phyloP scores from a whole-genome alignment of 2,329 filamentous ascomycete species.

The Metarhizium humberi region DNA sequence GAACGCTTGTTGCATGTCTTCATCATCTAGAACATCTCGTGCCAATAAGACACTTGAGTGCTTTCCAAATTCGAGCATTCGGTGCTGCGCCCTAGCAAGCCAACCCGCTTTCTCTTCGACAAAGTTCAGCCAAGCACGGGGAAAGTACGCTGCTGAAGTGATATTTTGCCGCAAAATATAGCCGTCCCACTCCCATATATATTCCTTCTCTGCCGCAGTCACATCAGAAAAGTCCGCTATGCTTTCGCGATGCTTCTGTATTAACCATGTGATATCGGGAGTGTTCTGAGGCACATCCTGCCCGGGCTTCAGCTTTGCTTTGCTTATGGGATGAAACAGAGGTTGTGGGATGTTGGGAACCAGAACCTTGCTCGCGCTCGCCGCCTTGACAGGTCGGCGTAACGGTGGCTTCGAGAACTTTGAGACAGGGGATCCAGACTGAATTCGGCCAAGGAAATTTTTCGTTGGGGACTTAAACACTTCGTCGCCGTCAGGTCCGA shows the following conservation, averaged over 20 bases:
- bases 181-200: slow-evolving; percentile 48
- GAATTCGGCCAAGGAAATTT: slow-evolving; percentile 11
- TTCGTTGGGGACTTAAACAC: slow-evolving; percentile 15
- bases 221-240: slow-evolving; percentile 50
- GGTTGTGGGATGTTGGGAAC: slow-evolving; percentile 42
- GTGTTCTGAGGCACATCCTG: slow-evolving; percentile 33
- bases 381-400: slow-evolving; percentile 8
- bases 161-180: slow-evolving; percentile 43
- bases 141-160: slow-evolving; percentile 42
- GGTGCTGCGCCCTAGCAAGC: slow-evolving; percentile 38
- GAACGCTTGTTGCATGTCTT: slow-evolving; percentile 32
- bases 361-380: slow-evolving; percentile 21
- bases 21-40: slow-evolving; percentile 35
- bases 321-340: slow-evolving; percentile 49
- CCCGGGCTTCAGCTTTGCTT: slow-evolving; percentile 39
- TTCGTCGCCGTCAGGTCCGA: slow-evolving; percentile 25
- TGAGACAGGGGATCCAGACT: slow-evolving; percentile 14
- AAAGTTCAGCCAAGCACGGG: slow-evolving; percentile 43
- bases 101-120: slow-evolving; percentile 39
- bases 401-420: slow-evolving; percentile 8
- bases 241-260: slow-evolving; percentile 49
- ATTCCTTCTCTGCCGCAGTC: slow-evolving; percentile 44
- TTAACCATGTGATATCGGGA: slow-evolving; percentile 43
- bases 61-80: slow-evolving; percentile 45
- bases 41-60: slow-evolving; percentile 42